phyloP scores from a whole-genome alignment of 345 rosid species.

The Arabidopsis arenosa region DNA sequence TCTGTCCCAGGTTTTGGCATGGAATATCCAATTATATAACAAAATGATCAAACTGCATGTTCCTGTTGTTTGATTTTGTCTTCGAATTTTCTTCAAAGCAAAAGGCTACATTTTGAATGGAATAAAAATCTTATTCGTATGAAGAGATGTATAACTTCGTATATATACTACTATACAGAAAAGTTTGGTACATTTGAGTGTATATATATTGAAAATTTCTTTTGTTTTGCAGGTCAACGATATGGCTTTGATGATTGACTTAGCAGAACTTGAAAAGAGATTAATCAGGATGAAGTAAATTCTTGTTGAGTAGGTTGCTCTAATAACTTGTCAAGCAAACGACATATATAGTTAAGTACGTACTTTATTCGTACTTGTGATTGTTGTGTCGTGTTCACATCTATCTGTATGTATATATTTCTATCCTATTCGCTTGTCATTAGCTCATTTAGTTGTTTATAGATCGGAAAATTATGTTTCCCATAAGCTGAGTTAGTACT shows the following conservation, averaged over 20 bases:
- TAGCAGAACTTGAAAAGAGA: conserved; percentile 37
- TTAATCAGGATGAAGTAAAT: conserved; percentile 35
- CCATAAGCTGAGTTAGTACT: not conserved
- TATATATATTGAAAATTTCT: not conserved
- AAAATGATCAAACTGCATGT: not conserved
- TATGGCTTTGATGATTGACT: conserved; percentile 34
- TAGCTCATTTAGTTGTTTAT: conserved; percentile 4
- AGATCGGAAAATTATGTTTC: not conserved
- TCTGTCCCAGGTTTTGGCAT: not conserved
- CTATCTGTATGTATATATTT: conserved; percentile 3
- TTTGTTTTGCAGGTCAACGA: conserved; percentile 54
- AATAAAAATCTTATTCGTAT: not conserved
- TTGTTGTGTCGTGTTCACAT: conserved; percentile 12
- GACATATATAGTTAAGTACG: conserved; percentile 3
- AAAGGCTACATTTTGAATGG: not conserved
- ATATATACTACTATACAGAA: not conserved
- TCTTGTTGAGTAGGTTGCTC: conserved; percentile 17
- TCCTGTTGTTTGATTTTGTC: not conserved
- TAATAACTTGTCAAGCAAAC: conserved; percentile 2
- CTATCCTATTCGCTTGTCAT: not conserved
- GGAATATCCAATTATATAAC: not conserved
- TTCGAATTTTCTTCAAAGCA: not conserved
- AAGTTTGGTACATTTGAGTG: conserved; percentile 4
- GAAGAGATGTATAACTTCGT: not conserved
- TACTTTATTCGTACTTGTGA: conserved; percentile 24